Base-by-base conservation (phyloP, 306 rosid genomes). In the Castanea mollissima region DNA sequence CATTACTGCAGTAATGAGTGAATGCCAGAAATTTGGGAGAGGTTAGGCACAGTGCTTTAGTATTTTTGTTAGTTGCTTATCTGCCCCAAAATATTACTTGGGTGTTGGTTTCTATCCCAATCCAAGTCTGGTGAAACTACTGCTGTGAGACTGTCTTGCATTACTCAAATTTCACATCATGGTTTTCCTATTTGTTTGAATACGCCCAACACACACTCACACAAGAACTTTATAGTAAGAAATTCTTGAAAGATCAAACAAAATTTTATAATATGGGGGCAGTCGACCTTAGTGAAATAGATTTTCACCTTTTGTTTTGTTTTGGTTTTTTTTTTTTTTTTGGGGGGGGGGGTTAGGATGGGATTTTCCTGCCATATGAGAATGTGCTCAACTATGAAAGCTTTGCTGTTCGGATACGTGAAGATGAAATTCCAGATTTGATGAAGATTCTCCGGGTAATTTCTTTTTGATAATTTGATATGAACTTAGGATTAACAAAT, bases 361-460 rank as follows among this genome's bases (percentile, higher is more conserved):
- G 98, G 55, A 89, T 92, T 88, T 92, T 90, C 84, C 88, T 92
- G 69, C 97, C 98, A 75, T 94, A 92, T 18, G 98, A 94, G 85
- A 94, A 92, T 78, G 82, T 92, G 80, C 87, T 94, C 76, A 90
- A 94, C 92, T 90, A 90, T 59, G 92, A 94, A 13, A 94, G 91
- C 82, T 94, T 90, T 85, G 96, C 97, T 65, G 90, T 93, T 84
- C 93, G 98, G 81, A 77, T 90, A 71, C 32, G 74, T 4, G 98
- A 93, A 86, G 92, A 89, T 0, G 97, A 92, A 69, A 90, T 94
- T 76, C 97, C 97, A 9, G 89, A 90, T 81, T 41, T 92, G 85
- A 85, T 89, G 55, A 92, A 84, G 78, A 85, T 90, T 85, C 97
- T 93, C 11, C 85, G 92, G 90, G 97, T 93, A 83, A 64, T 65